Percentiles rank a stretch among this genome's conserved stretches.
Evolutionary conservation across 306 rosid genomes (phyloP).

Genomic region (Begonia masoniana): DNA sequence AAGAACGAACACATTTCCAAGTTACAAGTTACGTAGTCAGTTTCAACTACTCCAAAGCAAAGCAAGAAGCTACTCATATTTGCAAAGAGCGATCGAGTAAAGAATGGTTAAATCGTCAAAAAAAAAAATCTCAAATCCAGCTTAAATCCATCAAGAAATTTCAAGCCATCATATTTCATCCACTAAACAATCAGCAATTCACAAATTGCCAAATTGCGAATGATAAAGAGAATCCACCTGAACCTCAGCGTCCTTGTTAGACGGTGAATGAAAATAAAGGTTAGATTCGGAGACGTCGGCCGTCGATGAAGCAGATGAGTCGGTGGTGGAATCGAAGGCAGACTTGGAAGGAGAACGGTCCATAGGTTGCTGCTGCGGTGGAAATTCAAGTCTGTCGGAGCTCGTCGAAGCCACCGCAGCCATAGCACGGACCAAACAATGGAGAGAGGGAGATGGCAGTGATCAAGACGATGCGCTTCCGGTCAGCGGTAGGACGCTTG

Average conservation of each 20-base stretch:
- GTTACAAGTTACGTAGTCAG: too few relatives aligned
- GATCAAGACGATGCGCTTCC: not conserved
- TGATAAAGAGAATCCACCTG: conserved; percentile 24
- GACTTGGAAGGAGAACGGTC: conserved; percentile 32
- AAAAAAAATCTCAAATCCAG: too few relatives aligned
- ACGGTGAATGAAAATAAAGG: conserved; percentile 19
- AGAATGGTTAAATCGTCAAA: too few relatives aligned
- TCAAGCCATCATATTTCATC: too few relatives aligned
- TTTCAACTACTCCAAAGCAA: too few relatives aligned
- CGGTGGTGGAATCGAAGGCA: conserved; percentile 13
- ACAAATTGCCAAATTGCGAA: not conserved
- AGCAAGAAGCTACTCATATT: too few relatives aligned
- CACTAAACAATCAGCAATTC: too few relatives aligned
- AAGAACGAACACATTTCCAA: too few relatives aligned
- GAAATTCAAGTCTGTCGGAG: conserved; percentile 24
- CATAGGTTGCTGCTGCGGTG: conserved; percentile 17
- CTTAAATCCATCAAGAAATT: too few relatives aligned
- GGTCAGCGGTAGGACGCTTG: too few relatives aligned
- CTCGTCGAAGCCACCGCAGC: conserved; percentile 17
- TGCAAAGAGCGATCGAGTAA: too few relatives aligned
- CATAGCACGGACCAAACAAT: conserved; percentile 25
- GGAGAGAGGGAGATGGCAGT: conserved; percentile 5
- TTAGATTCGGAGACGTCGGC: conserved; percentile 28
- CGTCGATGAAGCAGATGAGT: conserved; percentile 14
- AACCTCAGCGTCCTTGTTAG: conserved; percentile 26